Evolutionary conservation across 345 rosid genomes (phyloP).

Genomic region (Pelargonium nanum): DNA sequence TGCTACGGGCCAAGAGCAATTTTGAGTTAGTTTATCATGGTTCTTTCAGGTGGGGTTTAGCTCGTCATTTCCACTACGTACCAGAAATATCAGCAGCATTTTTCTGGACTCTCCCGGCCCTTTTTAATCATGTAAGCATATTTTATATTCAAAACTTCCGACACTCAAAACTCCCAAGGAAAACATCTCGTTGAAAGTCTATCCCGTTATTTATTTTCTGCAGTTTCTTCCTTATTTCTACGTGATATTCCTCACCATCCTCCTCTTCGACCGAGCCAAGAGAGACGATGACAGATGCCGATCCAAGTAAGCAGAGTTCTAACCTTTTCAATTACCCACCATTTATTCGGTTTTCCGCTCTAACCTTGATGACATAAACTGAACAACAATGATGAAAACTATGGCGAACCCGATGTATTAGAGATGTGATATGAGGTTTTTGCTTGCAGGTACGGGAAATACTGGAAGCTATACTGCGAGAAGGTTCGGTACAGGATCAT

Average conservation of each 20-base stretch:
- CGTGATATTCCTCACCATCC: conserved; percentile 75
- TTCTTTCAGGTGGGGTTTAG: conserved; percentile 74
- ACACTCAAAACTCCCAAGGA: not conserved
- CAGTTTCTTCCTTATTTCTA: conserved; percentile 95
- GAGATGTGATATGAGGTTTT: not conserved
- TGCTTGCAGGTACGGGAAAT: conserved; percentile 68
- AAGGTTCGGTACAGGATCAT: conserved; percentile 62
- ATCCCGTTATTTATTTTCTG: conserved; percentile 7
- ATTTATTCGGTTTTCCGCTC: not conserved
- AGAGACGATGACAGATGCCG: conserved; percentile 92
- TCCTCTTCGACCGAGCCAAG: conserved; percentile 86
- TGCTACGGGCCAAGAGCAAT: not conserved
- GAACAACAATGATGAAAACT: not conserved
- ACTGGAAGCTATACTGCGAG: conserved; percentile 67
- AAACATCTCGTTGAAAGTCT: not conserved
- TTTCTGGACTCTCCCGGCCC: conserved; percentile 94
- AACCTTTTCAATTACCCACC: conserved; percentile 1
- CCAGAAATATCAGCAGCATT: conserved; percentile 85
- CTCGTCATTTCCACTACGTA: conserved; percentile 95
- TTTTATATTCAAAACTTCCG: not conserved
- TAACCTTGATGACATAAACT: not conserved
- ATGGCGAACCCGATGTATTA: not conserved
- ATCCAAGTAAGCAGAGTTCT: conserved; percentile 61
- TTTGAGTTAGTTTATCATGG: conserved; percentile 3
- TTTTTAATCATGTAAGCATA: conserved; percentile 62